Evolutionary conservation across 83 land plant species (phyloP), one percentile per base, ranked within the genome.

Genomic region (Isoetes engelmannii): DNA sequence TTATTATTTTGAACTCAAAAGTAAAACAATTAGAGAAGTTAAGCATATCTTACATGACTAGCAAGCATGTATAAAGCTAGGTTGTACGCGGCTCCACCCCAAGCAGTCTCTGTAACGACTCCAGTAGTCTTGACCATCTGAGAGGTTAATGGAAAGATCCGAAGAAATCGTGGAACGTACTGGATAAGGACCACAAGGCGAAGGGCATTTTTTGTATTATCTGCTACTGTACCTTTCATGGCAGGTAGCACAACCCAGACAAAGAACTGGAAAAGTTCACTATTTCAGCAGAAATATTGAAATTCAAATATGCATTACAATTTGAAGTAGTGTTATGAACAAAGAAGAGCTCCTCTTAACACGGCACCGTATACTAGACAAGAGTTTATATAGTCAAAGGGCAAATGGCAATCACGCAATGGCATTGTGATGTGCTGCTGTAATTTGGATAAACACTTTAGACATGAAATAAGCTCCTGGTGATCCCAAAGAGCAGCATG

Each of bases 61-160:
- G 67, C 67, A 21, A 64, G 67, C 47, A 64, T 64, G 41, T 64
- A 64, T 9, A 64, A 47, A 44, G 45, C 15, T 9, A 64, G 47
- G 45, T 64, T 64, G 47, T 37, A 64, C 3, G 67, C 67, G 17
- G 67, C 67, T 8, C 67, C 67, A 9, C 47, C 67, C 67, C 67
- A 64, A 9, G 67, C 67, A 37, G 67, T 64, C 45, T 64, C 67
- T 3, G 41, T 18, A 9, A 64, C 47, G 1, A 64, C 41, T 8
- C 67, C 67, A 8, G 67, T 64, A 9, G 67, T 8, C 42, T 41
- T 64, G 18, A 18, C 13, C 67, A 18, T 64, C 47, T 64, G 67
- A 9, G 44, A 9, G 1, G 67, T 44, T 9, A 64, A 44, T 12
- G 47, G 67, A 12, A 64, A 10, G 47, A 64, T 64, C 17, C 67